Percentiles rank a stretch among this genome's conserved stretches.
These are phyloP conservation scores for Bacidia rubella DNA, from an alignment of 495 filamentous ascomycete genomes.

Conservation along the genomic window DNA sequence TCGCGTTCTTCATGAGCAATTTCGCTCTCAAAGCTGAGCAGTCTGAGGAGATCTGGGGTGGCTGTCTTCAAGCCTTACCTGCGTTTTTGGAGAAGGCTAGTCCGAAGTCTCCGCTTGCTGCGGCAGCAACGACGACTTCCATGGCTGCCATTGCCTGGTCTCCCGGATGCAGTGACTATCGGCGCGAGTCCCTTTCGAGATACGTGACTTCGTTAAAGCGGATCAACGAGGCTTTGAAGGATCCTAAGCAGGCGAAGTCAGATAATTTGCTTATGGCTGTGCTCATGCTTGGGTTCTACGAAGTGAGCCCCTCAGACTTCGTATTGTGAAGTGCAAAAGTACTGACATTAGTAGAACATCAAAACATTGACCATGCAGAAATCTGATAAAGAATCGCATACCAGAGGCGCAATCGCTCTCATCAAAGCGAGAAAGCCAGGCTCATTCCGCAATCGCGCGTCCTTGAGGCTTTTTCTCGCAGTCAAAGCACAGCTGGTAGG, in stretches of 20 bases:
- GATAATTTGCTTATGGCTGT: constrained; percentile 18
- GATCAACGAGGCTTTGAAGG: constrained; percentile 16
- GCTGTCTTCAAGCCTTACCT: constrained; percentile 1
- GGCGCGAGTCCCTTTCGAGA: background rate
- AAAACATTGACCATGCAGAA: constrained; percentile 5
- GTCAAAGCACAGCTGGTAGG: constrained; percentile 1
- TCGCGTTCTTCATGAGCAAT: constrained; percentile 5
- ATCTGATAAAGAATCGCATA: constrained; percentile 1
- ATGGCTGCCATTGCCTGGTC: constrained; percentile 4
- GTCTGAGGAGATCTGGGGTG: constrained; percentile 4
- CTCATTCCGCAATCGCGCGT: background rate
- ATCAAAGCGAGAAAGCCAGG: constrained; percentile 3
- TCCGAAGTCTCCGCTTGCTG: background rate
- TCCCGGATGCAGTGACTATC: background rate
- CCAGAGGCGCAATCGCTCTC: constrained; percentile 1
- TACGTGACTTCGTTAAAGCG: constrained; percentile 16
- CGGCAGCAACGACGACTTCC: background rate
- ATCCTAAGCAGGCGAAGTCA: constrained; percentile 8
- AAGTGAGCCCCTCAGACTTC: constrained; percentile 11
- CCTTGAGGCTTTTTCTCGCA: constrained; percentile 3
- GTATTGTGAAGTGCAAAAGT: background rate
- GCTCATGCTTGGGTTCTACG: constrained; percentile 17
- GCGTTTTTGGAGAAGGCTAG: background rate
- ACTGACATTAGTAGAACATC: background rate
- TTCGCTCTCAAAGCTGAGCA: background rate